phyloP scores from a whole-genome alignment of 306 rosid species.

The Citrullus mucosospermus region DNA sequence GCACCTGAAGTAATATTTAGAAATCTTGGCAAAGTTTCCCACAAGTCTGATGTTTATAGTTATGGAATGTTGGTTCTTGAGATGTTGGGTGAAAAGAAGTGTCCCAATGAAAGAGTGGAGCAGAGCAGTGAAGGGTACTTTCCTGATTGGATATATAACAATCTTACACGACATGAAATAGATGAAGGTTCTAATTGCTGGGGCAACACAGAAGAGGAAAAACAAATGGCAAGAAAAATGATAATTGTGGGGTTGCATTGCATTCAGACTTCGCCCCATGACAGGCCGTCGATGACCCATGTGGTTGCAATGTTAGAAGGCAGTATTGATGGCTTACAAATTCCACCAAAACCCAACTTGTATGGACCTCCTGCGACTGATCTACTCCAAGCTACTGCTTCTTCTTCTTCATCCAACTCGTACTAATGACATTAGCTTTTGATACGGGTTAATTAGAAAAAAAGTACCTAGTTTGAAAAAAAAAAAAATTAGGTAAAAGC shows the following conservation, averaged over 20 bases:
- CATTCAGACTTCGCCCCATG: neutral
- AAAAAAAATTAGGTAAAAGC: no score
- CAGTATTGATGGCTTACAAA: neutral
- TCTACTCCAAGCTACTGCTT: neutral
- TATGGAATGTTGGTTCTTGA: constrained; percentile 5
- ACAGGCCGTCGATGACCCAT: neutral
- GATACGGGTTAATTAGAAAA: no score
- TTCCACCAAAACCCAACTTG: neutral
- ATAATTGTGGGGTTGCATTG: neutral
- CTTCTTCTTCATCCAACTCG: neutral
- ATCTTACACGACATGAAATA: neutral
- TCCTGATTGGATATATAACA: neutral
- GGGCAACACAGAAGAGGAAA: neutral
- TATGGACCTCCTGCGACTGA: neutral
- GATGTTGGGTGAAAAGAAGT: neutral
- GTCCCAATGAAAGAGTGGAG: neutral
- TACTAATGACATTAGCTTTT: neutral
- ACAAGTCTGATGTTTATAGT: constrained; percentile 7
- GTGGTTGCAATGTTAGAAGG: neutral
- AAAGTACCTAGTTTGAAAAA: no score
- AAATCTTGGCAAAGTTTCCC: no score
- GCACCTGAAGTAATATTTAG: neutral
- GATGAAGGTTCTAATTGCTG: neutral
- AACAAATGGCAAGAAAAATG: neutral
- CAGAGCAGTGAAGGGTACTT: neutral